Percentiles rank a stretch among this genome's conserved stretches.
Conservation (phyloP, 768 basidiomycete genomes). For the Hericium coralloides region DNA sequence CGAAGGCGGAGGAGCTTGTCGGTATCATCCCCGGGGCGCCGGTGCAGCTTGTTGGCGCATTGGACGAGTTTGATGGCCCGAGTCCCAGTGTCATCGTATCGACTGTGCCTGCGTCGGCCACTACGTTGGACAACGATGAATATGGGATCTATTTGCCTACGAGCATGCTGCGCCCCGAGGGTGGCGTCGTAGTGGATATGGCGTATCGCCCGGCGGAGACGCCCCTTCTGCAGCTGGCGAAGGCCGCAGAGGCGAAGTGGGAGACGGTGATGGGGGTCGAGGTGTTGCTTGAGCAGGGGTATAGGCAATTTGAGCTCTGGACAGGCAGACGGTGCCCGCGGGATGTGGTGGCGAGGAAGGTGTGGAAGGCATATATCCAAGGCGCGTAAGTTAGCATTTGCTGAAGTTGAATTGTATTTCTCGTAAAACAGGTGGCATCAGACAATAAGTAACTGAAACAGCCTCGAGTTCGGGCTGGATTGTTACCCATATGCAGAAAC, state of each 20-base stretch:
- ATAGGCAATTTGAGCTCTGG: constrained; percentile 77
- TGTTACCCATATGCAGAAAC: too few species aligned
- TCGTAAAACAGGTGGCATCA: too few species aligned
- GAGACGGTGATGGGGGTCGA: constrained; percentile 68
- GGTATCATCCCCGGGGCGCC: constrained; percentile 55
- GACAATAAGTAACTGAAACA: too few species aligned
- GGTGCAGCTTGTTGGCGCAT: constrained; percentile 48
- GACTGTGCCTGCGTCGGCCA: constrained; percentile 73
- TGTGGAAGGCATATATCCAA: constrained; percentile 35
- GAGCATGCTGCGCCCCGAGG: constrained; percentile 48
- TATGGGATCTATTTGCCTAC: constrained; percentile 40
- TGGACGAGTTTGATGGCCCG: constrained; percentile 40
- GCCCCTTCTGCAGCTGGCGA: constrained; percentile 65
- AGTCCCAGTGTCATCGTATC: constrained; percentile 75
- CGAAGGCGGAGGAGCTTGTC: constrained; percentile 64
- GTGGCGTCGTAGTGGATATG: constrained; percentile 83
- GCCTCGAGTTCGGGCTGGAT: too few species aligned
- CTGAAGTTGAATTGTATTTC: too few species aligned
- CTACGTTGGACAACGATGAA: constrained; percentile 28
- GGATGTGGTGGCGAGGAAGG: constrained; percentile 34
- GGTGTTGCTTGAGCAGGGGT: constrained; percentile 84
- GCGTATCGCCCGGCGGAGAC: constrained; percentile 88
- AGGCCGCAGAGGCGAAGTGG: constrained; percentile 47
- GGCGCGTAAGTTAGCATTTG: too few species aligned
- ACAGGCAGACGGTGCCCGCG: constrained; percentile 58